Evolutionary conservation across 1,139 yeast genomes (phyloP).

Genomic region (Wickerhamomyces sp.): DNA sequence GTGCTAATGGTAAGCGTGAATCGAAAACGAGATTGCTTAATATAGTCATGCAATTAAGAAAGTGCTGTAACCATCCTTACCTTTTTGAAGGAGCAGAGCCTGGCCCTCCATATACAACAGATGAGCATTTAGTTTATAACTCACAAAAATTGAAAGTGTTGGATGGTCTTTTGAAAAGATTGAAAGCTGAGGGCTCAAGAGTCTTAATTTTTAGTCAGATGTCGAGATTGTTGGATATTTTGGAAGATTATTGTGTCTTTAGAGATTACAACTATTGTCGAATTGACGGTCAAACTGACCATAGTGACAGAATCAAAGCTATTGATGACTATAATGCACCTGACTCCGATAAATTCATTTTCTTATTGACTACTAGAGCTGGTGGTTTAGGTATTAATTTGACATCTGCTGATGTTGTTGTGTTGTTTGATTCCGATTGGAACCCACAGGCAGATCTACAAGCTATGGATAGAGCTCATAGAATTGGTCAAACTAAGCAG

Average conservation of each 20-base stretch:
- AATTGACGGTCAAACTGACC: constrained; percentile 80
- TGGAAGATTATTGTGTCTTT: constrained; percentile 73
- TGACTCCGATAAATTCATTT: constrained; percentile 62
- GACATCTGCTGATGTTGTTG: constrained; percentile 71
- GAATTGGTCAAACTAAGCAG: constrained; percentile 82
- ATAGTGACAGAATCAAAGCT: constrained; percentile 67
- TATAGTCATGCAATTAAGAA: constrained; percentile 79
- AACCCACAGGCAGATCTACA: constrained; percentile 85
- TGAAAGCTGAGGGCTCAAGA: constrained; percentile 65
- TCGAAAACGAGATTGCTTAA: constrained; percentile 70
- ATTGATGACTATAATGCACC: constrained; percentile 77
- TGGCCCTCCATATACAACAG: constrained; percentile 82
- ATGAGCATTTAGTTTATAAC: constrained; percentile 71
- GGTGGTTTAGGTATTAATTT: constrained; percentile 86
- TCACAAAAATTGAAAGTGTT: constrained; percentile 70
- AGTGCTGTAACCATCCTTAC: constrained; percentile 82
- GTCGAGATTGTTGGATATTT: constrained; percentile 75
- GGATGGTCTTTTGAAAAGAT: constrained; percentile 60
- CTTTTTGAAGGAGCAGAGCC: constrained; percentile 85
- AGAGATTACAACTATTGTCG: constrained; percentile 67
- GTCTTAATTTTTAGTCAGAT: constrained; percentile 77
- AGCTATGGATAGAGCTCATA: constrained; percentile 86
- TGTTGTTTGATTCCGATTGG: constrained; percentile 79
- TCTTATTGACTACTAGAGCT: constrained; percentile 73
- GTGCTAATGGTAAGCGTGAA: constrained; percentile 71